Base-by-base conservation (phyloP, 768 basidiomycete species). In the Russula earlei region DNA sequence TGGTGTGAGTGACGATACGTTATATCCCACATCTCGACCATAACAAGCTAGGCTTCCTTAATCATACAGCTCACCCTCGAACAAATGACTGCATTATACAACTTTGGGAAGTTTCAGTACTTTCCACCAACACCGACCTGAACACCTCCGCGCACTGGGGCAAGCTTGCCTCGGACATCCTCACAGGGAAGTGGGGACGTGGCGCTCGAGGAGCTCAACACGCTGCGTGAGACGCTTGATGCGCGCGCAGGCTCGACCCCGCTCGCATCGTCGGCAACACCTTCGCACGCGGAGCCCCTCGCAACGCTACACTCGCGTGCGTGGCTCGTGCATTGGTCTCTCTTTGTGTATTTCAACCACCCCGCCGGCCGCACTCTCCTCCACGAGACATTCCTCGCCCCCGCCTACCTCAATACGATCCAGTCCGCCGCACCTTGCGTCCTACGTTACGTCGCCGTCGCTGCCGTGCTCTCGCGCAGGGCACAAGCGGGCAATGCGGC, bases 291-390 rank as follows among this genome's bases (percentile, higher is more conserved):
- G 37, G 84, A 85, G n/a, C 83, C 87, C 0, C 79, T 94, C 27
- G 78, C 81, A 36, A 91, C 96, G 66, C 78, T 99, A 31, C 93
- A 97, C 70, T 90, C 92, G 3, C 83, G 96, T 56, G 91, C 93
- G 19, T 97, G 95, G 93, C 80, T 95, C 58, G 83, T 91, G 7
- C 96, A 98, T 72, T 99, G 95, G 96, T 90, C 87, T 1, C 83
- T 99, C 47, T 98, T 97, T 70, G 92, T 97, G 54, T 98, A 95
- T 74, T 99, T 93, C 77, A 97, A 96, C 74, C 91, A 97, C 71
- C 83, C 84, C 0, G 83, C 93, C 64, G 93, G 91, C 25, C 84
- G 93, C 40, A 89, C 88, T 0, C 82, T 91, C 17, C 84, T 98
- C 55, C 85, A 98, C 63, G 96, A 98, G 67, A 91, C 90, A 0